Evolutionary conservation across 768 basidiomycete species (phyloP).

Genomic region (Daedalea quercina): DNA sequence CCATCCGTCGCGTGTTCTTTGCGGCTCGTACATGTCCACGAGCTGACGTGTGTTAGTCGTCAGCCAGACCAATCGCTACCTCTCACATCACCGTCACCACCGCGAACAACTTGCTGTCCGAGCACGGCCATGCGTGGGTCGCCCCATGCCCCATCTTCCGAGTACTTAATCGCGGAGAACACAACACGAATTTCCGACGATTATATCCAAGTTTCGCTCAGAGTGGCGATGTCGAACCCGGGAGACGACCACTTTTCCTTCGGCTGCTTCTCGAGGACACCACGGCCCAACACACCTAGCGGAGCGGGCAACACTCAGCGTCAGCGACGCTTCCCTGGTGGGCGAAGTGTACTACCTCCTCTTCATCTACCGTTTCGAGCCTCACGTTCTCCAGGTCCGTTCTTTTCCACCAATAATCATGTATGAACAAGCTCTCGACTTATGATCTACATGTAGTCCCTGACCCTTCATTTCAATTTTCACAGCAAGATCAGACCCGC

Average conservation of each 20-base stretch:
- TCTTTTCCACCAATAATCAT: conserved; percentile 27
- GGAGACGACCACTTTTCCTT: conserved; percentile 64
- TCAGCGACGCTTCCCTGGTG: conserved; percentile 68
- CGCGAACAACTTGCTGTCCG: background rate
- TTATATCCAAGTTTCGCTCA: conserved; percentile 33
- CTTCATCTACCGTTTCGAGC: conserved; percentile 79
- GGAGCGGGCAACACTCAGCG: conserved; percentile 34
- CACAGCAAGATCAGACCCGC: conserved; percentile 57
- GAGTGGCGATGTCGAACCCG: conserved; percentile 57
- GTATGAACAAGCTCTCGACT: conserved; percentile 28
- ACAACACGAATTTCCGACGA: conserved; percentile 17
- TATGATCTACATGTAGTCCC: conserved; percentile 61
- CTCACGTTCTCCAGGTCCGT: conserved; percentile 89
- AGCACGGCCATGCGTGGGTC: background rate
- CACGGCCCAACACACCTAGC: conserved; percentile 59
- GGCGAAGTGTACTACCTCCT: conserved; percentile 85
- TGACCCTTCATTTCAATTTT: conserved; percentile 40
- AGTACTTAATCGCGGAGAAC: conserved; percentile 9
- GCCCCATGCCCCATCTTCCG: background rate
- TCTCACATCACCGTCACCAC: background rate
- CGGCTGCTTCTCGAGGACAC: conserved; percentile 47
- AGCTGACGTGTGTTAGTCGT: background rate
- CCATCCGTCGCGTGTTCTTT: background rate
- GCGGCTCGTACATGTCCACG: background rate
- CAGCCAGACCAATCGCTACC: background rate